A percentile compares a stretch with the other conserved stretches of the same genome.
phyloP scores from a whole-genome alignment of 2,329 filamentous ascomycete species.

The Colletotrichum gigasporum region DNA sequence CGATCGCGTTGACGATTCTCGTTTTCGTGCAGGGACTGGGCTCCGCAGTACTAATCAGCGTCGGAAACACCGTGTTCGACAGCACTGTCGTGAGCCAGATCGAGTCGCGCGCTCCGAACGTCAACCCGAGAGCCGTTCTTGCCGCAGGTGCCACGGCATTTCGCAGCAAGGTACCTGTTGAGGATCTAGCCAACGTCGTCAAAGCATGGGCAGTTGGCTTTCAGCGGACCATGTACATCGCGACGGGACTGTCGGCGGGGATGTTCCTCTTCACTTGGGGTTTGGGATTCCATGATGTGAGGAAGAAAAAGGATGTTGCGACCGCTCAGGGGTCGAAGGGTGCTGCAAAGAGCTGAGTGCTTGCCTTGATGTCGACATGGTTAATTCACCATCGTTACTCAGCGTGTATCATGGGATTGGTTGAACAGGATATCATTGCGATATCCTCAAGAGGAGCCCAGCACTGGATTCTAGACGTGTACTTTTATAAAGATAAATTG shows the following conservation, averaged over 20 bases:
- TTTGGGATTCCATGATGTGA: constrained; percentile 56
- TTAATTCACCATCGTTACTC: no score
- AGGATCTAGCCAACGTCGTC: constrained; percentile 46
- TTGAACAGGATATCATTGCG: no score
- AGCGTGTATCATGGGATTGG: no score
- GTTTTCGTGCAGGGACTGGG: constrained; percentile 54
- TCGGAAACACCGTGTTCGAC: constrained; percentile 34
- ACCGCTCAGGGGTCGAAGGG: not conserved
- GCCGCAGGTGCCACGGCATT: constrained; percentile 52
- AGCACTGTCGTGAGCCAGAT: not conserved
- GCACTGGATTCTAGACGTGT: no score
- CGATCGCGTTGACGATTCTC: constrained; percentile 39
- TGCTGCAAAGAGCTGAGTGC: not conserved
- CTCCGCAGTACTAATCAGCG: constrained; percentile 56
- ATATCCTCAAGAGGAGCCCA: no score
- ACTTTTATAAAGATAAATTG: no score
- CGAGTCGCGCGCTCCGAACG: constrained; percentile 37
- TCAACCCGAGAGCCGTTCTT: constrained; percentile 45
- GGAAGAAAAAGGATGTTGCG: constrained; percentile 43
- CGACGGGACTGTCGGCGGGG: constrained; percentile 40
- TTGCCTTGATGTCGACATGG: no score
- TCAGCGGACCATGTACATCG: constrained; percentile 39
- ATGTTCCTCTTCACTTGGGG: constrained; percentile 51
- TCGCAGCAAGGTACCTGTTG: constrained; percentile 39
- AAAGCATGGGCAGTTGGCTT: constrained; percentile 50